phyloP scores from a whole-genome alignment of 208 protist species.

The Leishmania lainsoni region DNA sequence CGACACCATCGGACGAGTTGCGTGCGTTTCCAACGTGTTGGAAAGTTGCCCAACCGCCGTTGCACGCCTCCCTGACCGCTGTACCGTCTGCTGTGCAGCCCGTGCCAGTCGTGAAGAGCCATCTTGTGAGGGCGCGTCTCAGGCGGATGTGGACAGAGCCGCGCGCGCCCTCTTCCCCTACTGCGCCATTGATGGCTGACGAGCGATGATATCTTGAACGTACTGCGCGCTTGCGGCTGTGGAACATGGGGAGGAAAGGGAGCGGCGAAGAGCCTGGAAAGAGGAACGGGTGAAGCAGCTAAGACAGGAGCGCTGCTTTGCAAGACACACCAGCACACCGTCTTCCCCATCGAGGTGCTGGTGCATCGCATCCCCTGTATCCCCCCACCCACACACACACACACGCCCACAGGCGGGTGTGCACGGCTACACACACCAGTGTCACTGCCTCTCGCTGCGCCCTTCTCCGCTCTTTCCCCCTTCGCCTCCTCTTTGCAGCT shows the following conservation, averaged over 20 bases:
- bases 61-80: background rate
- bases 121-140: background rate
- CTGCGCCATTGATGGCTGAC: slow-evolving; percentile 26
- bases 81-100: background rate
- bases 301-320: background rate
- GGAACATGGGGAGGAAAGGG: background rate
- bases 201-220: background rate
- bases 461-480: background rate
- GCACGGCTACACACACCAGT: too few relatives aligned
- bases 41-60: slow-evolving; percentile 6
- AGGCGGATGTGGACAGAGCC: slow-evolving; percentile 11
- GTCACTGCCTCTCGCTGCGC: too few relatives aligned
- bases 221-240: background rate
- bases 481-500: background rate
- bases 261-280: background rate
- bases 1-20: background rate
- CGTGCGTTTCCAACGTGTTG: slow-evolving; percentile 31
- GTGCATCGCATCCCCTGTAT: background rate
- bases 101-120: background rate
- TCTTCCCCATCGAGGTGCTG: background rate
- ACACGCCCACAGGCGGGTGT: background rate
- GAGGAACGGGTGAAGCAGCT: too few relatives aligned
- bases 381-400: background rate
- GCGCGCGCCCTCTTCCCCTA: slow-evolving; percentile 21
- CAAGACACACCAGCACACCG: background rate